Evolutionary conservation across 306 rosid species (phyloP), one percentile per base, ranked within the genome.

Genomic region (Begonia masoniana): DNA sequence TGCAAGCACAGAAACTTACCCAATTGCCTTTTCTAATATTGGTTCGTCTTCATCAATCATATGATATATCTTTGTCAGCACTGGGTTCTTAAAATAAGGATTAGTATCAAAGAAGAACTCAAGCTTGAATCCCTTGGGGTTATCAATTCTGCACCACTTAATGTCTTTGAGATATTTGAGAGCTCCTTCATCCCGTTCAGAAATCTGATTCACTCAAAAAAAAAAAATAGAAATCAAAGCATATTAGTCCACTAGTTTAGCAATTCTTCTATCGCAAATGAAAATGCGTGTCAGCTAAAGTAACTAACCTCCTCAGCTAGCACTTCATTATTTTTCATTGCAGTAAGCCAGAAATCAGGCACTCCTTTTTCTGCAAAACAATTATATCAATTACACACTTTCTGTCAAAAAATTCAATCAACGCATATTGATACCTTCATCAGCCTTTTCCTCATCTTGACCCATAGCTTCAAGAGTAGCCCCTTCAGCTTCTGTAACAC

Each of bases 11-110:
- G 65, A 64, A 55, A 57, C 21, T 62, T 60, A 88, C 97, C 97
- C 97, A 58, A 82, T 75, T 39, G 95, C 93, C 61, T 88, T 88
- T 82, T 84, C 95, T 19, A 88, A 68, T 67, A 88, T 79, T 10
- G 95, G 95, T 49, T 88, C 95, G 58, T 84, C 93, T 69, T 84
- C 97, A 62, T 88, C 97, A 39, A 88, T 77, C 93, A 88, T 84
- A 64, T 88, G 95, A 53, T 88, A 88, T 7, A 79, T 84, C 76
- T 88, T 88, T 0, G 88, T 73, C 80, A 88, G 78, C 51, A 82
- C 76, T 9, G 82, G 17, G 63, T 88, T 88, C 64, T 82, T 75
- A 68, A 88, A 88, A 58, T 58, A 82, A 16, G 95, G 82, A 66
- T 88, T 88, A 12, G 86, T 67, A 55, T 88, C 84, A 15, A 84